phyloP scores from a whole-genome alignment of 1,284 basidiomycete species.

The Pseudozyma tsukubaensis region DNA sequence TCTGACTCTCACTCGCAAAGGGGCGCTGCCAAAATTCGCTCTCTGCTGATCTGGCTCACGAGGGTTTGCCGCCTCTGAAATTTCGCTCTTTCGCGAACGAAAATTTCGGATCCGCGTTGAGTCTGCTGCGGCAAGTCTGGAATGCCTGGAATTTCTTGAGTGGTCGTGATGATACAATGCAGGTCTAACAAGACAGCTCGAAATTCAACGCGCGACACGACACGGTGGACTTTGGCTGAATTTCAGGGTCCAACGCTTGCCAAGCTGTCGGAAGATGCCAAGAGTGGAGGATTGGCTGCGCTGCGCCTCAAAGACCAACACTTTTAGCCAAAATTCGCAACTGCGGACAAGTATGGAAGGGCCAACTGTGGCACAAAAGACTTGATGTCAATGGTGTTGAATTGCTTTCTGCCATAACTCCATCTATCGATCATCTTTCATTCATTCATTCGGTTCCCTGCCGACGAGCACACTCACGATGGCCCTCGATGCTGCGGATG shows the following conservation, averaged over 20 bases:
- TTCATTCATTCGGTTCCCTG: background rate
- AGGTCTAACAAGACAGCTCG: conserved; percentile 8
- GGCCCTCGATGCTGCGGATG: conserved; percentile 38
- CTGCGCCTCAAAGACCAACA: conserved; percentile 24
- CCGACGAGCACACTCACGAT: conserved; percentile 6
- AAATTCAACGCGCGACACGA: conserved; percentile 35
- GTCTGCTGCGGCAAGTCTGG: conserved; percentile 32
- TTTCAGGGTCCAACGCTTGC: conserved; percentile 23
- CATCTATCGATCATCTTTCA: too few relatives aligned
- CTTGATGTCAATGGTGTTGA: too few relatives aligned
- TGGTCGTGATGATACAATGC: background rate
- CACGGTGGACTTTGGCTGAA: conserved; percentile 9
- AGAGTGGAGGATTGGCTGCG: conserved; percentile 6
- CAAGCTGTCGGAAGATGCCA: too few relatives aligned
- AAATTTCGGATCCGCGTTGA: conserved; percentile 25
- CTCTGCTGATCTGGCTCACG: background rate
- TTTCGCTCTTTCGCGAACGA: conserved; percentile 5
- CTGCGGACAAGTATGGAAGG: background rate
- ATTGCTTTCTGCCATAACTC: too few relatives aligned
- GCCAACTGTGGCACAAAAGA: background rate
- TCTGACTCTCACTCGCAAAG: too few relatives aligned
- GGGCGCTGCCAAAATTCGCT: background rate
- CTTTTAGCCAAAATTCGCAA: background rate
- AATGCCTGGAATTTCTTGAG: background rate
- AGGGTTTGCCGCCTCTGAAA: background rate